Base-by-base conservation (phyloP, 495 filamentous ascomycete genomes). In the Talaromyces proteolyticus region DNA sequence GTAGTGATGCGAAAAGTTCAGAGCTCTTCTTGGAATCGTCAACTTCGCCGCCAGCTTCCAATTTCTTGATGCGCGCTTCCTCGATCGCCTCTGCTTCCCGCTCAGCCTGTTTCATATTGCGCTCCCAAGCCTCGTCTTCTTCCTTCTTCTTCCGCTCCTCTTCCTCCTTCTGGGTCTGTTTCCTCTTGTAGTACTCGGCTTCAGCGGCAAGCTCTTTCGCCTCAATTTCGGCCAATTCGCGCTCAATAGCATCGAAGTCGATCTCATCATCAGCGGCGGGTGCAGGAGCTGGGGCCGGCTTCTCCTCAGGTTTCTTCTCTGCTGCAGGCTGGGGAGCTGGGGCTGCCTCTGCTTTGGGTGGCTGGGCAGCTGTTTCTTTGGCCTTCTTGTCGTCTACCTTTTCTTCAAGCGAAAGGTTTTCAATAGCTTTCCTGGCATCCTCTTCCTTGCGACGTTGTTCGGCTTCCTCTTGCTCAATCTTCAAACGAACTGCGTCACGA, bases 401-500 rank as follows among this genome's bases (percentile, higher is more conserved):
- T 47, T 66, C 53, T 47, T 53, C 67, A 23, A 70, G 43, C n/a
- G 46, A 38, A 26, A 54, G 46, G 21, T 48, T 52, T 16, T 57
- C 59, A 46, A 49, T 49, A 14, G 56, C 40, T 21, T 54, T 50
- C 21, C 45, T 42, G 16, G 52, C 53, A 43, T 57, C 49, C 55
- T 59, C 53, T 58, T 73, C 76, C 57, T 73, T 65, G 38, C 74
- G 74, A 57, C 72, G 74, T 51, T 76, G 67, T 22, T 73, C 78
- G 18, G 75, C 72, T 57, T 72, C 68, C 25, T 78, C 76, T 19
- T 75, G 70, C 55, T 79, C 72, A 44, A 80, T 78, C 61, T 82
- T 82, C 44, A 73, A 72, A 48, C 80, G 79, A 52, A 89, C 80
- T 17, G 80, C 77, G 19, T 85, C 83, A 57, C 79, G 77, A 67